Percentiles rank a stretch among this genome's conserved stretches.
Conservation (phyloP, 2,329 filamentous ascomycete genomes). For the Rachicladosporium sp. region DNA sequence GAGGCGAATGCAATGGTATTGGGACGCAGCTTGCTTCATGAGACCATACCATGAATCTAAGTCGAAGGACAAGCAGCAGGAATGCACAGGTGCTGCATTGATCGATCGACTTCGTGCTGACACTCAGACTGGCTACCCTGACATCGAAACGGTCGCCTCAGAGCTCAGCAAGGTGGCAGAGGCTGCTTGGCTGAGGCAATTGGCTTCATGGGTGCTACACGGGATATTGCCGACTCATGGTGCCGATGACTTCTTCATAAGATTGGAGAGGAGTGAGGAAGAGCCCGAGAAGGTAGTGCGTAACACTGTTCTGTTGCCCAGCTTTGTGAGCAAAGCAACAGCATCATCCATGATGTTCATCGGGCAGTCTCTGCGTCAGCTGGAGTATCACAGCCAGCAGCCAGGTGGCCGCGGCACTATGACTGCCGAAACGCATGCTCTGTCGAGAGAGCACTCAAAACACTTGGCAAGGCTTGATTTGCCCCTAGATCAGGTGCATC, state of each 20-base stretch:
- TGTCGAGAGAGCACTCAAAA: constrained; percentile 45
- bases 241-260: constrained; percentile 75
- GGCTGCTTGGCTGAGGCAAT: constrained; percentile 79
- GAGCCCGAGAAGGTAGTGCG: constrained; percentile 41
- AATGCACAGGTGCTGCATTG: constrained; percentile 42
- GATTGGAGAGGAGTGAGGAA: constrained; percentile 8
- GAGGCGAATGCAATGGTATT: constrained; percentile 74
- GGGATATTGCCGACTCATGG: constrained; percentile 70
- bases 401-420: constrained; percentile 7
- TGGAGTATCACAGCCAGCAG: constrained; percentile 36
- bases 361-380: constrained; percentile 76
- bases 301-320: constrained; percentile 53
- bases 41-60: constrained; percentile 22
- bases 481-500: constrained; percentile 58
- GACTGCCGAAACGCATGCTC: not conserved
- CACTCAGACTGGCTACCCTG: constrained; percentile 75
- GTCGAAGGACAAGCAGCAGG: not conserved
- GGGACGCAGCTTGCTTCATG: constrained; percentile 61
- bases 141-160: constrained; percentile 66
- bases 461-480: constrained; percentile 57
- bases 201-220: constrained; percentile 83
- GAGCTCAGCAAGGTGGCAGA: constrained; percentile 69
- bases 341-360: constrained; percentile 82
- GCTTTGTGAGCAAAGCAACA: constrained; percentile 62
- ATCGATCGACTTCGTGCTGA: constrained; percentile 67